Conservation (phyloP, 225 moss, liverwort and hornwort species). For the Polytrichum formosum region DNA sequence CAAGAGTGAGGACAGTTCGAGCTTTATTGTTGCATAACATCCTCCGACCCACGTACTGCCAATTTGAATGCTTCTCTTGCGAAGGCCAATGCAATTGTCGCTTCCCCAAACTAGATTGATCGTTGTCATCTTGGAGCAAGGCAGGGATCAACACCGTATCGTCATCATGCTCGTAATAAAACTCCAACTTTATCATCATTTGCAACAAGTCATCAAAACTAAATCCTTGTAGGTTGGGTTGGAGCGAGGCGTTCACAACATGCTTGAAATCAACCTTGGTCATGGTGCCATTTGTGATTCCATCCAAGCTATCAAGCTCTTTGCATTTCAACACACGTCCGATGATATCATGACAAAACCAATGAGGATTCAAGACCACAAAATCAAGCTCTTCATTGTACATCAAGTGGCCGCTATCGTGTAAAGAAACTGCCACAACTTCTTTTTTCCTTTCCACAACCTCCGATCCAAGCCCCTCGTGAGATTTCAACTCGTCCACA, state of each 20-base stretch:
- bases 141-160: no score
- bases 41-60: neutral
- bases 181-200: no score
- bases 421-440: slow-evolving; percentile 20
- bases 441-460: neutral
- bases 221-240: slow-evolving; percentile 15
- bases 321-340: neutral
- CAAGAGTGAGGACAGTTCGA: no score
- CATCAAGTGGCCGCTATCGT: slow-evolving; percentile 34
- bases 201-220: neutral
- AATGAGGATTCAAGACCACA: slow-evolving; percentile 19
- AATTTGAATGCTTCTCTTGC: no score
- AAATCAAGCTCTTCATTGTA: slow-evolving; percentile 17
- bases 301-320: neutral
- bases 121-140: no score
- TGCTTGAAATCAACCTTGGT: slow-evolving; percentile 22
- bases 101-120: no score
- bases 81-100: neutral
- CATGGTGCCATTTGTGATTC: neutral
- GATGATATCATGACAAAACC: slow-evolving; percentile 33
- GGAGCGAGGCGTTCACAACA: neutral
- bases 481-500: neutral
- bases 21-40: no score
- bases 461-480: neutral
- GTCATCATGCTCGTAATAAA: no score